Evolutionary conservation across 768 basidiomycete genomes (phyloP).

Genomic region (Tylopilus vinaceipallidus): DNA sequence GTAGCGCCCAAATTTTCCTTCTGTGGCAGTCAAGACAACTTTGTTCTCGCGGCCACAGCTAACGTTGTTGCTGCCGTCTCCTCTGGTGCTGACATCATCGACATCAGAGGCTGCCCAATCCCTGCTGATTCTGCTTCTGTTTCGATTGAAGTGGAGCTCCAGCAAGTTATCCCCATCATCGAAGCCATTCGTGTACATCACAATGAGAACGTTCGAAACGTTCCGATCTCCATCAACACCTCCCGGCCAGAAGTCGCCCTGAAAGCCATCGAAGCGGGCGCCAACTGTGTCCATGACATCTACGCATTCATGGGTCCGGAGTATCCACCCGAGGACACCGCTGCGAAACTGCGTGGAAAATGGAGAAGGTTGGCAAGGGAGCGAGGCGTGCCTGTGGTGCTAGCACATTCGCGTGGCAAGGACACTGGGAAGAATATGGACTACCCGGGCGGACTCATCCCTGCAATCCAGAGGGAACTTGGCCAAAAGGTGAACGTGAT

Average conservation of each 20-base stretch:
- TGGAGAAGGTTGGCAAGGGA: constrained; percentile 67
- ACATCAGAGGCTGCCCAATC: constrained; percentile 94
- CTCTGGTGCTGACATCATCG: constrained; percentile 74
- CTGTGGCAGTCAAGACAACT: constrained; percentile 66
- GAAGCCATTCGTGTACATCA: constrained; percentile 46
- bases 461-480: constrained; percentile 70
- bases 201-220: constrained; percentile 5
- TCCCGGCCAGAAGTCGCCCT: constrained; percentile 24
- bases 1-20: constrained; percentile 96
- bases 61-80: constrained; percentile 49
- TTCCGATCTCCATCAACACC: constrained; percentile 28
- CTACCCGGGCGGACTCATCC: constrained; percentile 53
- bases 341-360: constrained; percentile 41
- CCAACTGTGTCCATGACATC: constrained; percentile 91
- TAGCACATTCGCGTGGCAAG: constrained; percentile 95
- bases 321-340: constrained; percentile 33
- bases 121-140: constrained; percentile 76
- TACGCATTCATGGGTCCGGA: constrained; percentile 72
- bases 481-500: constrained; percentile 63
- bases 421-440: constrained; percentile 78
- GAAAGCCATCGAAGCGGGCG: constrained; percentile 65
- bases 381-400: constrained; percentile 71
- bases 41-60: constrained; percentile 48
- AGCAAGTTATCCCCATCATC: constrained; percentile 72
- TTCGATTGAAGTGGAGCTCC: constrained; percentile 63